Base-by-base conservation (phyloP, 495 filamentous ascomycete species). In the Penicillium ucsense region DNA sequence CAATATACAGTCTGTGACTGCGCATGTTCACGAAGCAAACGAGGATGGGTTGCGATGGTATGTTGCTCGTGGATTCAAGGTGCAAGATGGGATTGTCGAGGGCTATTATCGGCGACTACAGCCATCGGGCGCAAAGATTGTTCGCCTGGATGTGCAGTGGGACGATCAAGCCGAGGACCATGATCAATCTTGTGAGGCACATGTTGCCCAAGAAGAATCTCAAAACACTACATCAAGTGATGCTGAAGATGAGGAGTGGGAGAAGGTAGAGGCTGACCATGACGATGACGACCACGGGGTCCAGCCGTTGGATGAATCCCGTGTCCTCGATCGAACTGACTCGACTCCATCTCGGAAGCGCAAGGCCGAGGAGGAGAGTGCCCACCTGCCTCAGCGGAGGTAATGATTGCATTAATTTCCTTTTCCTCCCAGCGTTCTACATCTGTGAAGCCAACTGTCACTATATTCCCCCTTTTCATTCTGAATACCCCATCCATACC, bases 21-120 rank as follows among this genome's bases (percentile, higher is more conserved):
- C 92, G 9, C 92, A 98, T 68, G 92, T 97, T 3, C 96, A 94
- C 83, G 88, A 92, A 50, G 81, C 83, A 48, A 97, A 98, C 59
- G 76, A 79, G 8, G 92, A 95, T 37, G 92, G 79, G 0, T 62
- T 94, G 60, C 76, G 78, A 48, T 98, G 92, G 92, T 98, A 98
- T 72, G 52, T 62, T 20, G 77, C 78, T 46, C 75, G 88, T n/a
- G 89, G 91, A 4, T 98, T 98, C 52, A 61, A 64, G 48, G 63
- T 74, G 6, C 70, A 81, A 33, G 68, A 72, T 10, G 76, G 66
- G 40, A 70, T 82, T 8, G 61, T 87, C 1, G 64, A 82, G 49
- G 83, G 81, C 6, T 98, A 97, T 66, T 98, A 98, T 71, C 78
- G 82, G 48, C 83, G 83, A 49, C 65, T 98, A 52, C 85, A 78